Percentiles rank a stretch among this genome's conserved stretches.
phyloP scores from a whole-genome alignment of 345 rosid species.

The Heritiera fomes region DNA sequence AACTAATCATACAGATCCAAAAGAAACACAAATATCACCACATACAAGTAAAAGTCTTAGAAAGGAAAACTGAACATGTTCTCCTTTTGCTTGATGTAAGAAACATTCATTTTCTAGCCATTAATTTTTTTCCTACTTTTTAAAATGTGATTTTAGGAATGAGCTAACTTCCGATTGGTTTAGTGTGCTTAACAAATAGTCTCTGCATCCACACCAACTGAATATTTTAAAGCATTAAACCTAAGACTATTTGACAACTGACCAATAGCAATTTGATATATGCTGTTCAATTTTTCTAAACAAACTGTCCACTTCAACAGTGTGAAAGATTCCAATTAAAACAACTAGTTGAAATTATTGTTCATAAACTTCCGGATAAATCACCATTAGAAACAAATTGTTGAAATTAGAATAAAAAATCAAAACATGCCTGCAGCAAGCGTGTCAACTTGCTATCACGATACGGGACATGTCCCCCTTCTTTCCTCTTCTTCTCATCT shows the following conservation, averaged over 20 bases:
- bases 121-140: not conserved
- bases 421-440: constrained; percentile 66
- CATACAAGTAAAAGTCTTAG: not conserved
- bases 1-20: not conserved
- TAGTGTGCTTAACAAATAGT: not conserved
- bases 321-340: constrained; percentile 3
- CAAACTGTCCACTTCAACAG: not conserved
- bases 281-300: not conserved
- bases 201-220: not conserved
- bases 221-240: not conserved
- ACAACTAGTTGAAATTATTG: not conserved
- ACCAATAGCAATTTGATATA: not conserved
- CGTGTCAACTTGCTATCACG: constrained; percentile 99
- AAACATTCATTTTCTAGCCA: not conserved
- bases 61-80: too few relatives aligned
- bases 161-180: not conserved
- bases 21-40: not conserved
- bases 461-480: constrained; percentile 95
- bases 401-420: not conserved
- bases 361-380: not conserved
- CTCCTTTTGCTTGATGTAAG: not conserved
- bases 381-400: not conserved
- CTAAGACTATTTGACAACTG: not conserved
- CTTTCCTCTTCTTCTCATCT: constrained; percentile 90
- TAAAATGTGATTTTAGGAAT: not conserved